These are phyloP conservation scores for Pouteria glomerata DNA, from an alignment of 148 eudicot genomes.

Conservation along the genomic window DNA sequence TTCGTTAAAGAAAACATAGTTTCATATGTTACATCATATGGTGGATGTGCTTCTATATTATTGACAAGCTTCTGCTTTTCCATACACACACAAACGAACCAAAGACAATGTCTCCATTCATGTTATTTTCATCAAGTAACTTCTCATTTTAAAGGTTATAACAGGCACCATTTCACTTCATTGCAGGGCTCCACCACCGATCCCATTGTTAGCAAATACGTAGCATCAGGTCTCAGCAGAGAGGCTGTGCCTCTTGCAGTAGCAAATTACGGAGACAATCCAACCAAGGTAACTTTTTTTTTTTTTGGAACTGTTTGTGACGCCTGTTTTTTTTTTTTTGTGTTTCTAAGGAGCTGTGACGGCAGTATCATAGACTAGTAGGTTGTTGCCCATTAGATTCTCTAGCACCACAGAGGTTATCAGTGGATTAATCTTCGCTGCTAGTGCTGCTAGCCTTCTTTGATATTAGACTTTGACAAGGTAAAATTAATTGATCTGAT, in stretches of 20 bases:
- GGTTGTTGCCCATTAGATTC: not conserved
- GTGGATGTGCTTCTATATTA: not conserved
- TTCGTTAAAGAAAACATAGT: not conserved
- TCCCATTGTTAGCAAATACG: constrained; percentile 79
- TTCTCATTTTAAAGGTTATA: not conserved
- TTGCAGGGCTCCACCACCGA: constrained; percentile 61
- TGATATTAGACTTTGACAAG: not conserved
- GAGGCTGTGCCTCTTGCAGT: constrained; percentile 88
- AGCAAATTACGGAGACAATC: constrained; percentile 88
- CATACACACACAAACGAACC: too few species aligned
- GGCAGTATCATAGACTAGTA: not conserved
- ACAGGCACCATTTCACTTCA: not conserved
- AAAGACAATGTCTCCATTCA: not conserved
- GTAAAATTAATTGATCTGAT: not conserved
- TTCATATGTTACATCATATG: not conserved
- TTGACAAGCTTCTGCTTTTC: not conserved
- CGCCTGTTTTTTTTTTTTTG: not conserved
- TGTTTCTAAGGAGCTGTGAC: not conserved
- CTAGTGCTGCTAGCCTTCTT: not conserved
- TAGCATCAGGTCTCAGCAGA: constrained; percentile 79
- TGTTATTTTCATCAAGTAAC: not conserved
- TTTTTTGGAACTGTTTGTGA: too few species aligned
- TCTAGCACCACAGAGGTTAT: not conserved
- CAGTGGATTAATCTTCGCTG: not conserved
- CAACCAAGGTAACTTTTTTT: constrained; percentile 53